These are phyloP conservation scores for Xylaria sp. DNA, from an alignment of 495 filamentous ascomycete genomes.

Conservation along the genomic window DNA sequence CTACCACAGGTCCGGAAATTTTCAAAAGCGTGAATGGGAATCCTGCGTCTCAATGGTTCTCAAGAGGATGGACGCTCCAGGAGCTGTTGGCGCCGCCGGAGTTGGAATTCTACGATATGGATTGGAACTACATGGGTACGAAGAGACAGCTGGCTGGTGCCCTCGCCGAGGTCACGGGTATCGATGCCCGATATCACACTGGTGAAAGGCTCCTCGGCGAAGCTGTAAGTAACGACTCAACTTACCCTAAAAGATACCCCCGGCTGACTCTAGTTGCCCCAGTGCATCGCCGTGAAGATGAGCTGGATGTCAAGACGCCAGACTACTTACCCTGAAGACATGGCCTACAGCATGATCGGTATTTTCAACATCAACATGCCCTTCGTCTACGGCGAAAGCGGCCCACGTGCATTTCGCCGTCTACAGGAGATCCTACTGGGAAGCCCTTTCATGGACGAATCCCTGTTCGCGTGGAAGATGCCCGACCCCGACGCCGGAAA, in stretches of 20 bases:
- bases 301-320: slow-evolving; percentile 32
- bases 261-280: too few relatives aligned
- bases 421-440: slow-evolving; percentile 1
- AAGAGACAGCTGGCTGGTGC: slow-evolving; percentile 23
- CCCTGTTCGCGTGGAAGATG: not conserved
- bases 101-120: slow-evolving; percentile 41
- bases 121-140: slow-evolving; percentile 39
- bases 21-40: slow-evolving; percentile 2
- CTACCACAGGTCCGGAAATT: not conserved
- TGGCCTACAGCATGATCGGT: slow-evolving; percentile 41
- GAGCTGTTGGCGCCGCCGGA: slow-evolving; percentile 44
- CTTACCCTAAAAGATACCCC: too few relatives aligned
- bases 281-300: slow-evolving; percentile 35
- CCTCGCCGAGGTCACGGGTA: slow-evolving; percentile 11
- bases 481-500: not conserved
- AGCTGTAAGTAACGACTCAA: slow-evolving; percentile 18
- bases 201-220: not conserved
- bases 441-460: not conserved
- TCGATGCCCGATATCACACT: slow-evolving; percentile 15
- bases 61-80: slow-evolving; percentile 50
- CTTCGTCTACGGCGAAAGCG: slow-evolving; percentile 25
- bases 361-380: slow-evolving; percentile 40
- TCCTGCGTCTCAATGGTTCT: slow-evolving; percentile 43
- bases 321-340: slow-evolving; percentile 36
- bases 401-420: not conserved